phyloP scores from a whole-genome alignment of 805 yeast genomes.

The Metschnikowia santaceciliae region DNA sequence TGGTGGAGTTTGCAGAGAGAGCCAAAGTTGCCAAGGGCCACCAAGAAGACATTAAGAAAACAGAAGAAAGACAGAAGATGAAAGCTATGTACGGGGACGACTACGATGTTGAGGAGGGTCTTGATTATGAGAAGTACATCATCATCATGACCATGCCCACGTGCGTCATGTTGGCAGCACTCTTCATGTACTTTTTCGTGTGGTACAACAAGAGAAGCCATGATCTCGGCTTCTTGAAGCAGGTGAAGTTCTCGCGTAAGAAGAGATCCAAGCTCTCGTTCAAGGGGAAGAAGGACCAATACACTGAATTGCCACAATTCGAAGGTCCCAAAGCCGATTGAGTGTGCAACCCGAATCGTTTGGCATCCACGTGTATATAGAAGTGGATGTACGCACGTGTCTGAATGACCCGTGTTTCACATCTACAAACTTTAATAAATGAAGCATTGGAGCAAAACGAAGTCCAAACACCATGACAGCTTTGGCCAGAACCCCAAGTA shows the following conservation, averaged over 20 bases:
- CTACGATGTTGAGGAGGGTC: slow-evolving; percentile 41
- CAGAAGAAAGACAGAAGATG: slow-evolving; percentile 29
- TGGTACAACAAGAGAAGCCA: slow-evolving; percentile 43
- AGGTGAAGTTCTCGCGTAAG: slow-evolving; percentile 24
- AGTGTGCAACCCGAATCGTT: neutral
- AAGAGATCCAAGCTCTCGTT: slow-evolving; percentile 22
- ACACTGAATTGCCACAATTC: slow-evolving; percentile 34
- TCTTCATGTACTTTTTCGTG: slow-evolving; percentile 63
- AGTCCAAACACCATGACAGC: neutral
- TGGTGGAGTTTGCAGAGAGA: slow-evolving; percentile 47
- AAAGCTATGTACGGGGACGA: slow-evolving; percentile 30
- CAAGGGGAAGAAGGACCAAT: slow-evolving; percentile 19
- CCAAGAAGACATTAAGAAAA: slow-evolving; percentile 37
- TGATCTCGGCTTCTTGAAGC: slow-evolving; percentile 40
- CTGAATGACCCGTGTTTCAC: neutral
- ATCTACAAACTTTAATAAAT: neutral
- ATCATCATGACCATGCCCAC: slow-evolving; percentile 68
- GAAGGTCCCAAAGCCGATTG: slow-evolving; percentile 17
- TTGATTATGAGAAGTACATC: slow-evolving; percentile 55
- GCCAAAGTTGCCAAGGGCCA: slow-evolving; percentile 51
- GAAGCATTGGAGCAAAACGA: neutral
- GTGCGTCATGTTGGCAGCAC: slow-evolving; percentile 53
- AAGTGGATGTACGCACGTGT: neutral
- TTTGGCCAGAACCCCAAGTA: too few relatives aligned
- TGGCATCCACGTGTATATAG: neutral